Evolutionary conservation across 73 alveolate species (phyloP).

Genomic region (Paramecium caudatum): DNA sequence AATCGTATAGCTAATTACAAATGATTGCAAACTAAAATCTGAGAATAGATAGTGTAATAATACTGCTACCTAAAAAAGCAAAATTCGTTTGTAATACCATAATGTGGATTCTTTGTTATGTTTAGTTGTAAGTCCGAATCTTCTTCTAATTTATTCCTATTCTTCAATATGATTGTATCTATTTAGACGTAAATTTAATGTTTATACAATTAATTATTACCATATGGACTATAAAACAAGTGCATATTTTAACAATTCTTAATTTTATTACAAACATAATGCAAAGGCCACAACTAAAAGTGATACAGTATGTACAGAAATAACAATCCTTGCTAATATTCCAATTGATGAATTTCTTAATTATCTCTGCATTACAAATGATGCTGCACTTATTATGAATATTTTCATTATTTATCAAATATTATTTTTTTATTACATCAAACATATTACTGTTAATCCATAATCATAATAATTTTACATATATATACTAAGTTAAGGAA

Average conservation of each 20-base stretch:
- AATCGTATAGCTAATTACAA: not conserved
- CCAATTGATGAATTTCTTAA: not conserved
- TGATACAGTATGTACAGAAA: not conserved
- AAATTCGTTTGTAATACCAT: not conserved
- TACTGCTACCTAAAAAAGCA: not conserved
- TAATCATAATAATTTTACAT: too few species aligned
- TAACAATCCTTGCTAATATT: not conserved
- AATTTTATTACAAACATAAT: not conserved
- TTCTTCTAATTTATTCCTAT: slow-evolving; percentile 38
- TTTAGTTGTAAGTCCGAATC: slow-evolving; percentile 30
- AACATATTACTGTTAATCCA: too few species aligned
- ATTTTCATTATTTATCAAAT: slow-evolving; percentile 35
- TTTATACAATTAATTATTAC: not conserved
- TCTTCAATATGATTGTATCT: slow-evolving; percentile 13
- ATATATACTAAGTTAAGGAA: too few species aligned
- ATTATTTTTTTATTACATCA: too few species aligned
- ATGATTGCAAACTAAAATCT: not conserved
- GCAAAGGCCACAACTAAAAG: not conserved
- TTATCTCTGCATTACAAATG: not conserved
- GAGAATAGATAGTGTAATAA: not conserved
- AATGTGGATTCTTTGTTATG: not conserved
- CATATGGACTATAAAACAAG: not conserved
- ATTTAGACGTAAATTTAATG: not conserved
- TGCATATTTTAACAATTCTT: not conserved
- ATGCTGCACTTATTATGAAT: slow-evolving; percentile 6